Evolutionary conservation across 2,329 filamentous ascomycete species (phyloP).

Genomic region (Pestalotiopsis sp.): DNA sequence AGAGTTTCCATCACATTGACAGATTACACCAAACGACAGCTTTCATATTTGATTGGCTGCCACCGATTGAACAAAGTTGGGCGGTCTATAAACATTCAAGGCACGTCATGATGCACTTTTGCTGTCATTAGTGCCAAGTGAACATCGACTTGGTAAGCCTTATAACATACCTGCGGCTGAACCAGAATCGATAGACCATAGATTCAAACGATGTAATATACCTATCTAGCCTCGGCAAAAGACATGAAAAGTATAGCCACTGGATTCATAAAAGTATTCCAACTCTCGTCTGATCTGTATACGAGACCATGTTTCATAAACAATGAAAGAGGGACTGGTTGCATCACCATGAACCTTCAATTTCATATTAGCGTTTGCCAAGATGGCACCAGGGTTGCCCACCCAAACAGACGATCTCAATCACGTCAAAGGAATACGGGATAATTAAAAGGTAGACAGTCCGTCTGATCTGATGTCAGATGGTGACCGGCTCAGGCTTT

Average conservation of each 20-base stretch:
- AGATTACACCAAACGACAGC: too few relatives aligned
- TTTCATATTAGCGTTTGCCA: neutral
- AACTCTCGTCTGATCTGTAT: neutral
- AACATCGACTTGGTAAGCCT: too few relatives aligned
- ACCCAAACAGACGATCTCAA: neutral
- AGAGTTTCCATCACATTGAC: too few relatives aligned
- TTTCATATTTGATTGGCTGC: too few relatives aligned
- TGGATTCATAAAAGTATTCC: neutral
- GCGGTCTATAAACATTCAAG: too few relatives aligned
- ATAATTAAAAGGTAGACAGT: neutral
- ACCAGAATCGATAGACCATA: too few relatives aligned
- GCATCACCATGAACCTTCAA: neutral
- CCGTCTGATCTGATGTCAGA: constrained; percentile 7
- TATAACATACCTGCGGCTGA: too few relatives aligned
- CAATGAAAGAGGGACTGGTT: neutral
- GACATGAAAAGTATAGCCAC: neutral
- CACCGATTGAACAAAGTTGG: too few relatives aligned
- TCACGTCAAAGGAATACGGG: neutral
- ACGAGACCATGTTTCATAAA: neutral
- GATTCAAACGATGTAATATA: too few relatives aligned
- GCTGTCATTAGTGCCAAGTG: too few relatives aligned
- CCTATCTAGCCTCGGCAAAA: neutral
- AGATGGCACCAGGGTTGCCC: neutral
- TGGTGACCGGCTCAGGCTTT: neutral
- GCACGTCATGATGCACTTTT: too few relatives aligned